Percentiles rank a stretch among this genome's conserved stretches.
Conservation (phyloP, 2,329 filamentous ascomycete genomes). For the Fusarium veterinarium region DNA sequence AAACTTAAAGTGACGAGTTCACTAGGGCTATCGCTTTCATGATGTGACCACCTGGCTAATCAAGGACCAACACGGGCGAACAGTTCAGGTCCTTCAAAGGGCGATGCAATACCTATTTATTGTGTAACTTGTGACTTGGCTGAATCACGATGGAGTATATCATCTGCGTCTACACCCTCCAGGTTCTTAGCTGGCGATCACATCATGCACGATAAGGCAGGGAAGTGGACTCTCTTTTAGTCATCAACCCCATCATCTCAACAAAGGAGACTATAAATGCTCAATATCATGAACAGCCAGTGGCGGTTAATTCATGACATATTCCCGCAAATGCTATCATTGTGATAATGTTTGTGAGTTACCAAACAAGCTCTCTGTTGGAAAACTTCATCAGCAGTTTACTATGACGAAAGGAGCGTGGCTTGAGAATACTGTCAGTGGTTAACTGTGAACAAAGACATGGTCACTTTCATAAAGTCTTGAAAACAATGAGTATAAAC, state of each 20-base stretch:
- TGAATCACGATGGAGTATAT: neutral
- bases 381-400: neutral
- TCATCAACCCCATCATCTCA: neutral
- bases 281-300: neutral
- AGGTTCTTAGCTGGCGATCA: neutral
- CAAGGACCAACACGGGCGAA: neutral
- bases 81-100: accelerated
- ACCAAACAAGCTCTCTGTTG: neutral
- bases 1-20: neutral
- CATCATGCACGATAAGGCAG: neutral
- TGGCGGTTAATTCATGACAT: neutral
- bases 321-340: too few species aligned
- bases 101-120: neutral
- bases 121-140: neutral
- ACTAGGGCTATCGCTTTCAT: neutral
- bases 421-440: neutral
- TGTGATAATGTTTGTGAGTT: too few species aligned
- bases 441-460: neutral
- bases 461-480: neutral
- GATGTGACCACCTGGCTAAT: neutral
- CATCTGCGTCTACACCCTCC: neutral
- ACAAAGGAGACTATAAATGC: neutral
- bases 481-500: too few species aligned
- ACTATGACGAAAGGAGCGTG: neutral
- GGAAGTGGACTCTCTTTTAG: neutral